Conservation (phyloP, 805 yeast genomes). For the Candida caryicola region DNA sequence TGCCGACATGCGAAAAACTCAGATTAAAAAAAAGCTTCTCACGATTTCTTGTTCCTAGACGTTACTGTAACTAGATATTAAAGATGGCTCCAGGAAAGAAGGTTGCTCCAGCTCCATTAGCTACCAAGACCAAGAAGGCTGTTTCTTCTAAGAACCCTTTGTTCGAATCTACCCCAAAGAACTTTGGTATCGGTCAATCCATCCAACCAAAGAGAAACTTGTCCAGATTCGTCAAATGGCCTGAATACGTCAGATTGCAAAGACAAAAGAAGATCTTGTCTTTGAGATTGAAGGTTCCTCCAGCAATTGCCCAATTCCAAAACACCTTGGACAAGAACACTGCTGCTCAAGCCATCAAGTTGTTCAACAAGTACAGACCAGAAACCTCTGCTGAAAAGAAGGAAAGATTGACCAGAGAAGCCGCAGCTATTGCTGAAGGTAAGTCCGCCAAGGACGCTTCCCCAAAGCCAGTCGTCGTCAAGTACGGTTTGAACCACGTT, state of each 20-base stretch:
- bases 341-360: conserved; percentile 94
- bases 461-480: conserved; percentile 93
- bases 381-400: conserved; percentile 97
- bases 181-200: conserved; percentile 95
- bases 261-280: conserved; percentile 97
- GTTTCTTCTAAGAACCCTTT: conserved; percentile 68
- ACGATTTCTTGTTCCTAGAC: neutral
- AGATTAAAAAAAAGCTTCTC: no score
- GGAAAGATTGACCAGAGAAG: conserved; percentile 98
- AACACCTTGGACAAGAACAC: conserved; percentile 97
- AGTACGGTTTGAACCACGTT: conserved; percentile 99
- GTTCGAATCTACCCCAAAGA: conserved; percentile 84
- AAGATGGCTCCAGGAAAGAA: conserved; percentile 57
- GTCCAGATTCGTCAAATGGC: conserved; percentile 98
- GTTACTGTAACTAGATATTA: conserved; percentile 8
- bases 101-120: conserved; percentile 98
- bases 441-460: conserved; percentile 95
- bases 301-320: conserved; percentile 96
- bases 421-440: conserved; percentile 98
- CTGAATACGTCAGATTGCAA: conserved; percentile 96
- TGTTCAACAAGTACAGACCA: conserved; percentile 98
- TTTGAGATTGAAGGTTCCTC: conserved; percentile 98
- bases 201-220: conserved; percentile 95
- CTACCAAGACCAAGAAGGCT: conserved; percentile 53
- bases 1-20: conserved; percentile 1